Evolutionary conservation across 805 yeast genomes (phyloP), one percentile per base, ranked within the genome.

Genomic region (Candida ovalis): DNA sequence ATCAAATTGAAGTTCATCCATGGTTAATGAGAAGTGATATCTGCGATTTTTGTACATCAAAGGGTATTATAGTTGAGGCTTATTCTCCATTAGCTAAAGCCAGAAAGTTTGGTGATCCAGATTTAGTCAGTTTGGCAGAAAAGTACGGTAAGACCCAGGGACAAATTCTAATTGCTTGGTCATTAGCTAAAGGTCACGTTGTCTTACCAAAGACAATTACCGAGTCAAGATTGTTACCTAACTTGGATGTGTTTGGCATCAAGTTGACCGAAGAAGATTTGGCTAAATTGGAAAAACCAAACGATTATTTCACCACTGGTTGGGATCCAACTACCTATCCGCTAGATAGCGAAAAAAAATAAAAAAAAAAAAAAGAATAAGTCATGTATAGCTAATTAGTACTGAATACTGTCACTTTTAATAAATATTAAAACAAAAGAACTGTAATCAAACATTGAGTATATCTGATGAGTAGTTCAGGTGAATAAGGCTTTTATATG

Each of bases 141-240:
- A 78, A 78, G 55, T 76, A 74, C 49, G 67, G 69, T 2, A 70
- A 73, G 36, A 59, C 80, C 9, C 71, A 78, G 18, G 83, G 81
- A 10, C 87, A 84, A 56, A 74, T 85, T 21, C 67, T 86, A 51
- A 69, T 85, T 44, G 76, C 82, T 53, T 86, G 92, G 92, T 78
- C 86, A 1, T 69, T 78, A 42, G 75, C 77, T 50, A 80, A 82
- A 56, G 89, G 88, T 2, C 77, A 75, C 52, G 71, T 85, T 33
- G 53, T 54, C 3, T 50, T 64, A 17, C 67, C 67, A 62, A 73
- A 64, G 70, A 70, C 65, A 60, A 61, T 49, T 27, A 56, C 54
- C 7, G 55, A 46, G n/a, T 41, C 54, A 4, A 68, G 84, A 54
- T 58, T 77, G 49, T 56, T 60, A 36, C 59, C 70, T 21, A 80